A percentile compares a stretch with the other conserved stretches of the same genome.
Evolutionary conservation across 176 grass and related monocot genomes (phyloP).

Genomic region (Echinochloa phyllopogon): DNA sequence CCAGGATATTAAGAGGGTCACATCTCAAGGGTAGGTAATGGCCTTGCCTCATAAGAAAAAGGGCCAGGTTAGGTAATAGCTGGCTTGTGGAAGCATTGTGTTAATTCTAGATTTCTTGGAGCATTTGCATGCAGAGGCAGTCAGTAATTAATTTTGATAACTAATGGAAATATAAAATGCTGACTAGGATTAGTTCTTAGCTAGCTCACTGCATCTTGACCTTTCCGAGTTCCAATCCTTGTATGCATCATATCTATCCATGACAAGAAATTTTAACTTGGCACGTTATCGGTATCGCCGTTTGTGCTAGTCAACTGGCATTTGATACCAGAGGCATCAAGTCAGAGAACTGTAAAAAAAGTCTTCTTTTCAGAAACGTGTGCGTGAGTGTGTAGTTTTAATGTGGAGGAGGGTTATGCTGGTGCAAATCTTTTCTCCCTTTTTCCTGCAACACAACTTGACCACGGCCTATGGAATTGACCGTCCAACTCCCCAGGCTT

Average conservation of each 20-base stretch:
- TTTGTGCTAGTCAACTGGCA: neutral
- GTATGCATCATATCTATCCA: neutral
- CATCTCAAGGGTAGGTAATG: conserved; percentile 51
- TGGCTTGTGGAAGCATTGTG: conserved; percentile 25
- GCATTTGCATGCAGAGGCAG: neutral
- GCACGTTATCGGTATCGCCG: neutral
- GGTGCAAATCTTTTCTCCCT: neutral
- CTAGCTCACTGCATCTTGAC: conserved; percentile 17
- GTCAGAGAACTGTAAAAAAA: conserved; percentile 11
- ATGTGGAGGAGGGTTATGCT: neutral
- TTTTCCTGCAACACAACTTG: conserved; percentile 28
- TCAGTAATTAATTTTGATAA: neutral
- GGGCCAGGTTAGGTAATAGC: conserved; percentile 28
- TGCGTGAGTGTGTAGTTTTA: conserved; percentile 10
- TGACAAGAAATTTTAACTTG: neutral
- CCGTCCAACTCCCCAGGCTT: conserved; percentile 43
- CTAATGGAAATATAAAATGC: neutral
- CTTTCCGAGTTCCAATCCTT: neutral
- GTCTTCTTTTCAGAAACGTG: conserved; percentile 2
- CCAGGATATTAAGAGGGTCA: conserved; percentile 54
- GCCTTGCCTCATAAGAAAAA: conserved; percentile 33
- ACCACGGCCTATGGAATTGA: conserved; percentile 44
- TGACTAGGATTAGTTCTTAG: neutral
- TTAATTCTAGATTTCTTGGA: conserved; percentile 17
- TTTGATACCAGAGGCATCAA: conserved; percentile 5